phyloP scores from a whole-genome alignment of 1,284 basidiomycete species.

The Ustilago vetiveriae region DNA sequence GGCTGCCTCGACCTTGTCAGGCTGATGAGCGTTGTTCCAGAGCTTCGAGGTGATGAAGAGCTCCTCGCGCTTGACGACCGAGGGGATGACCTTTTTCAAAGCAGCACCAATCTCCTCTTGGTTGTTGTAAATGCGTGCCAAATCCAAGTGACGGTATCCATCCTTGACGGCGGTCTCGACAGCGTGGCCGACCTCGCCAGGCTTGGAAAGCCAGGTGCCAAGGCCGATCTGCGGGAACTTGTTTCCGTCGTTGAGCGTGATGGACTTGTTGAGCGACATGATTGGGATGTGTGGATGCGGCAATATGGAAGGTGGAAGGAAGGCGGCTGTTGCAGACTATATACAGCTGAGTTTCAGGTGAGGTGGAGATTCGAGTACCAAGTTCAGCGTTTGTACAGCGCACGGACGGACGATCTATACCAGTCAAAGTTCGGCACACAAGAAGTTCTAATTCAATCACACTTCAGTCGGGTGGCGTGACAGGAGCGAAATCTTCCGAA shows the following conservation, averaged over 20 bases:
- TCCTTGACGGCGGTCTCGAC: constrained; percentile 55
- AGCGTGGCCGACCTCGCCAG: constrained; percentile 79
- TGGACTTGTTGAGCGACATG: constrained; percentile 55
- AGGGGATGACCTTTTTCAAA: constrained; percentile 67
- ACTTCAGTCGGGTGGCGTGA: too few species aligned
- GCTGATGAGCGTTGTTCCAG: constrained; percentile 76
- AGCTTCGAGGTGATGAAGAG: constrained; percentile 70
- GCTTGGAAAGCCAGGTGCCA: constrained; percentile 82
- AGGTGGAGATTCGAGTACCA: too few species aligned
- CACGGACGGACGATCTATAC: too few species aligned
- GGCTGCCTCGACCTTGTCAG: constrained; percentile 64
- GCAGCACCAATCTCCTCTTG: constrained; percentile 69
- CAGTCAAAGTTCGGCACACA: too few species aligned
- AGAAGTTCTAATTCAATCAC: too few species aligned
- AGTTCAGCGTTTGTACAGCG: too few species aligned
- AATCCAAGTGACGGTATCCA: constrained; percentile 64
- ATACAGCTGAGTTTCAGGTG: too few species aligned
- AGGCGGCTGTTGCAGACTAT: too few species aligned
- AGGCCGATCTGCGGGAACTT: constrained; percentile 71
- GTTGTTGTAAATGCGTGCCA: constrained; percentile 63
- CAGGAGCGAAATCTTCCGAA: neutral
- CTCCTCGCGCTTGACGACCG: constrained; percentile 69
- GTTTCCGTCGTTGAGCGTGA: constrained; percentile 65
- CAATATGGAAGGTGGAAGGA: neutral
- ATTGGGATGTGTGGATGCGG: neutral